These are phyloP conservation scores for Suaeda aralocaspica DNA, from an alignment of 148 eudicot species.

Conservation along the genomic window DNA sequence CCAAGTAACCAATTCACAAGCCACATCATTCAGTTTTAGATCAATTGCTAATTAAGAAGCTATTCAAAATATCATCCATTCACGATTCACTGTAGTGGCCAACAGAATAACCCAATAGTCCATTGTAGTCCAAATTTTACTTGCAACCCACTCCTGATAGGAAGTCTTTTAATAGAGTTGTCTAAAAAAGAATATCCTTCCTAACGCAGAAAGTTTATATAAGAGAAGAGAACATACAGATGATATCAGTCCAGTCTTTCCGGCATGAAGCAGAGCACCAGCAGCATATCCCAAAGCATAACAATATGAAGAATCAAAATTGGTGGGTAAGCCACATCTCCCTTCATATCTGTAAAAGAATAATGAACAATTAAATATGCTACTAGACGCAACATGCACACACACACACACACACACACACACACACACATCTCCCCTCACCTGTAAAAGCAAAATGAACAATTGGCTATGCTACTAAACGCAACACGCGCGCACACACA, in stretches of 20 bases:
- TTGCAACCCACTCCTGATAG: too few relatives aligned
- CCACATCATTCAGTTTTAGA: too few relatives aligned
- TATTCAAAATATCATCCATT: too few relatives aligned
- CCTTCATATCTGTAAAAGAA: constrained; percentile 72
- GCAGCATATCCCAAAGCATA: constrained; percentile 96
- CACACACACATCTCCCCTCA: constrained; percentile 98
- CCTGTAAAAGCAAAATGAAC: constrained; percentile 37
- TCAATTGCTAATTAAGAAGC: too few relatives aligned
- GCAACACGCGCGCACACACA: too few relatives aligned
- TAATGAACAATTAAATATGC: constrained; percentile 12
- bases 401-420: too few relatives aligned
- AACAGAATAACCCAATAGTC: too few relatives aligned
- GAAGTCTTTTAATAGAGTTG: too few relatives aligned
- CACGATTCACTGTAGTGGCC: too few relatives aligned
- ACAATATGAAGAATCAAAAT: constrained; percentile 92
- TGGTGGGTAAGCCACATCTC: constrained; percentile 94
- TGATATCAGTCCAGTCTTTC: constrained; percentile 91
- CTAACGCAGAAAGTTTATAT: background rate
- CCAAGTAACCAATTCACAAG: too few relatives aligned
- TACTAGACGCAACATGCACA: background rate
- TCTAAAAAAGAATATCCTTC: too few relatives aligned
- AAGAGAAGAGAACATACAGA: constrained; percentile 47
- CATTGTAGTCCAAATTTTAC: too few relatives aligned
- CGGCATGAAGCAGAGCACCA: constrained; percentile 89
- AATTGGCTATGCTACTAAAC: constrained; percentile 6